phyloP scores from a whole-genome alignment of 345 rosid genomes.

The Turnera subulata region DNA sequence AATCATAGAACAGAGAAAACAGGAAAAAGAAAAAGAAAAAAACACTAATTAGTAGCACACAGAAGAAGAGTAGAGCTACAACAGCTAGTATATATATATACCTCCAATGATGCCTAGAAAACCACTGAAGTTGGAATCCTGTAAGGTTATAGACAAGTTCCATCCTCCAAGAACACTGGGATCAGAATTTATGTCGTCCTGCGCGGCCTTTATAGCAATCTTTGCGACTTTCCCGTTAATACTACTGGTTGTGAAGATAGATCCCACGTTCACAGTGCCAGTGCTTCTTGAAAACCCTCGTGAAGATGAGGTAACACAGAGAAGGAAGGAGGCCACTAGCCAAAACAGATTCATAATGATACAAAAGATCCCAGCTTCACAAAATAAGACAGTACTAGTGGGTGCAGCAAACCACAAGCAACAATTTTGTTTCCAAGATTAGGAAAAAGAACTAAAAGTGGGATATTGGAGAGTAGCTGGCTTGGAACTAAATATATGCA shows the following conservation, averaged over 20 bases:
- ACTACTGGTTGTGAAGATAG: conserved; percentile 48
- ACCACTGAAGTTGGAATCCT: conserved; percentile 62
- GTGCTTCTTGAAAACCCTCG: conserved; percentile 35
- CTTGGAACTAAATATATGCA: too few relatives aligned
- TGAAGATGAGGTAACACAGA: conserved; percentile 31
- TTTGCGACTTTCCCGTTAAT: conserved; percentile 49
- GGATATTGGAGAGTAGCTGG: too few relatives aligned
- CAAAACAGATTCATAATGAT: neutral
- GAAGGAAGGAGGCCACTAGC: conserved; percentile 33
- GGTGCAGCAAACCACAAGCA: too few relatives aligned
- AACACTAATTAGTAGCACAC: neutral
- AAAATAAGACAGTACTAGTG: too few relatives aligned
- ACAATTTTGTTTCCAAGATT: too few relatives aligned
- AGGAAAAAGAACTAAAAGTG: too few relatives aligned
- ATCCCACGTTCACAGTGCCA: conserved; percentile 52
- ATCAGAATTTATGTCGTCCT: conserved; percentile 67
- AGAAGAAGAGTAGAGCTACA: too few relatives aligned
- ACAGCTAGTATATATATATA: too few relatives aligned
- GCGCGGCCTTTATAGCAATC: conserved; percentile 71
- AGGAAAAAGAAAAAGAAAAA: too few relatives aligned
- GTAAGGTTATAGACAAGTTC: conserved; percentile 39
- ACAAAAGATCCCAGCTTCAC: too few relatives aligned
- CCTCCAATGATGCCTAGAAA: conserved; percentile 45
- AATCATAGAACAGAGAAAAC: neutral
- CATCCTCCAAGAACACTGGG: conserved; percentile 58